Percentiles rank a stretch among this genome's conserved stretches.
phyloP scores from a whole-genome alignment of 805 yeast genomes.

The Metschnikowia lochheadii region DNA sequence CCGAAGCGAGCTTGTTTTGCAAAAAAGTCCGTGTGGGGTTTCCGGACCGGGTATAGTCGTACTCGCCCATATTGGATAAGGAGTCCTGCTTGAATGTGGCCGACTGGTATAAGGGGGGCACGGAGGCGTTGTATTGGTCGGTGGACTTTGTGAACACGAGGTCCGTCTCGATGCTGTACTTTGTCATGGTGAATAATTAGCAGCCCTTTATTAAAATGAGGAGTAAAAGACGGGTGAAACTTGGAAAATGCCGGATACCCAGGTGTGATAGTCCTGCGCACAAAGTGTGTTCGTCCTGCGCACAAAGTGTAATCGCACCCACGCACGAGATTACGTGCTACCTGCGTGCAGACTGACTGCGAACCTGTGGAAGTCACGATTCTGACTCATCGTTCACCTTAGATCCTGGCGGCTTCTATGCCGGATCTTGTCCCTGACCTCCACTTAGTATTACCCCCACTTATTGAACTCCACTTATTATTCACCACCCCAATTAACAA shows the following conservation, averaged over 20 bases:
- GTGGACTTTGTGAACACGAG: constrained; percentile 54
- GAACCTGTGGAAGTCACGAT: background rate
- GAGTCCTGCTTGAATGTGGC: constrained; percentile 90
- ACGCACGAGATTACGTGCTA: constrained; percentile 14
- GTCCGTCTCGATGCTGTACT: constrained; percentile 63
- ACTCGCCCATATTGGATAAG: constrained; percentile 65
- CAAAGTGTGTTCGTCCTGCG: constrained; percentile 2
- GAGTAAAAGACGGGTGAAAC: background rate
- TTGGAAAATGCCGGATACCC: background rate
- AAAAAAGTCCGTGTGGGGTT: constrained; percentile 85
- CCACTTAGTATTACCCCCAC: too few relatives aligned
- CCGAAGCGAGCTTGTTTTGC: constrained; percentile 71
- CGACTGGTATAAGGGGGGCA: constrained; percentile 85
- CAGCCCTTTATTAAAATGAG: background rate
- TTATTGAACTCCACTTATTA: too few relatives aligned
- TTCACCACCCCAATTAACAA: too few relatives aligned
- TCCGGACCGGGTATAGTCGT: constrained; percentile 83
- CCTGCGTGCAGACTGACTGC: background rate
- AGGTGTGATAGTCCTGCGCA: constrained; percentile 2
- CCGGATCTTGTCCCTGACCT: too few relatives aligned
- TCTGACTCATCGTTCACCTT: background rate
- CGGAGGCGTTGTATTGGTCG: constrained; percentile 76
- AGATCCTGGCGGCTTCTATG: background rate
- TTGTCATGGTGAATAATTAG: constrained; percentile 4
- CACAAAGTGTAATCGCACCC: constrained; percentile 12